Conservation (phyloP, 2,329 filamentous ascomycete species). For the Graphilbum sp. region DNA sequence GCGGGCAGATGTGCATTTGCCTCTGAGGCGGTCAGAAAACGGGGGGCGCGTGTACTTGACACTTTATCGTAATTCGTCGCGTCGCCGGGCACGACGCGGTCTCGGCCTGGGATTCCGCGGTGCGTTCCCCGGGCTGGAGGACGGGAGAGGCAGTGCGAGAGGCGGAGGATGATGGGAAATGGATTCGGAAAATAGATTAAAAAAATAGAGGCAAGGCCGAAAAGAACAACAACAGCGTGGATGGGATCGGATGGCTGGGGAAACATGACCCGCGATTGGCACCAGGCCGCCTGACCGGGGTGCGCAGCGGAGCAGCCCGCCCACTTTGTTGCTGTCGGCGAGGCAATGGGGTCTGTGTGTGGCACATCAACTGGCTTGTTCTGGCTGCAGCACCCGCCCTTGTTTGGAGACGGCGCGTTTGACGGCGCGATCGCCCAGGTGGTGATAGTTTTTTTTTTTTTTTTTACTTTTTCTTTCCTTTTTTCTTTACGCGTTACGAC, state of each 20-base stretch:
- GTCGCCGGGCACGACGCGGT: not conserved
- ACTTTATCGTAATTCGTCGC: not conserved
- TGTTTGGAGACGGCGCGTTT: not conserved
- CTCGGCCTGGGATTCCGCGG: not conserved
- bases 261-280: constrained; percentile 2
- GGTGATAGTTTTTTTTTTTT: no score
- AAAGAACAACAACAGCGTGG: not conserved
- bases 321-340: not conserved
- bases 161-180: not conserved
- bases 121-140: no score
- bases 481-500: no score
- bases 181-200: not conserved
- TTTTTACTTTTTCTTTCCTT: no score
- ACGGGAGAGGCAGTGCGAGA: not conserved
- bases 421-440: not conserved
- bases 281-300: not conserved
- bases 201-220: not conserved
- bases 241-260: not conserved
- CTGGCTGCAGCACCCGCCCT: no score
- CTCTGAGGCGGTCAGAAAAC: no score
- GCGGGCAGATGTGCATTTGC: no score
- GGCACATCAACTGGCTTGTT: no score
- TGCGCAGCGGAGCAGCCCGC: not conserved
- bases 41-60: no score
- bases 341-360: no score